Conservation (phyloP, 768 basidiomycete genomes). For the Suillus lakei region DNA sequence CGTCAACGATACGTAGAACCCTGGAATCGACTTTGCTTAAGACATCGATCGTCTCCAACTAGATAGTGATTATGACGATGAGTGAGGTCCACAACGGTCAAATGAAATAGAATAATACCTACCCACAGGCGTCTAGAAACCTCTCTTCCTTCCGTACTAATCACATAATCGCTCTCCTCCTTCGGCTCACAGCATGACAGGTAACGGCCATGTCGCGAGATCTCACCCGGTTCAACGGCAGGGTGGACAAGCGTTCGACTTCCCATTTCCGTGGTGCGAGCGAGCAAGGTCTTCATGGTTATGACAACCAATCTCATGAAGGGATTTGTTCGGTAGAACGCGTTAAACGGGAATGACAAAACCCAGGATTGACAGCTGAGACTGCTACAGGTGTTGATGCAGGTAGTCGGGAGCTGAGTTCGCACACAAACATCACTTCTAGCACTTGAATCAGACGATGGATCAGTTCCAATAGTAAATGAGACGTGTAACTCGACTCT, state of each 20-base stretch:
- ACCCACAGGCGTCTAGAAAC: constrained; percentile 40
- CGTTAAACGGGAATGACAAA: constrained; percentile 32
- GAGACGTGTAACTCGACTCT: constrained; percentile 1
- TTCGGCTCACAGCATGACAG: constrained; percentile 28
- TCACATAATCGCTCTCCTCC: constrained; percentile 38
- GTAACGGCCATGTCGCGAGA: constrained; percentile 31
- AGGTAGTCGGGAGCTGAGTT: constrained; percentile 35
- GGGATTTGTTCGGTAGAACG: constrained; percentile 14
- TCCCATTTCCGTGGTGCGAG: constrained; percentile 36
- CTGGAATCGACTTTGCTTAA: constrained; percentile 22
- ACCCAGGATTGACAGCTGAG: constrained; percentile 37
- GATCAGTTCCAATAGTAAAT: background rate
- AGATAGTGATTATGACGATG: background rate
- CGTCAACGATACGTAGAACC: constrained; percentile 18
- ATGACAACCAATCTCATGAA: constrained; percentile 1
- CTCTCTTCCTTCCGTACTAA: constrained; percentile 35
- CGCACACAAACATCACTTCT: constrained; percentile 36
- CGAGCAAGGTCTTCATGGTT: constrained; percentile 17
- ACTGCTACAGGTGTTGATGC: constrained; percentile 24
- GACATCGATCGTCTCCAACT: constrained; percentile 22
- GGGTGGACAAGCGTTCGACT: constrained; percentile 38
- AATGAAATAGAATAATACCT: constrained; percentile 10
- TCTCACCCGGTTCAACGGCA: constrained; percentile 21
- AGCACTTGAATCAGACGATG: constrained; percentile 28
- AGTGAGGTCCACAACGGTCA: background rate